Base-by-base conservation (phyloP, 768 basidiomycete genomes). In the Pholiota microspora region DNA sequence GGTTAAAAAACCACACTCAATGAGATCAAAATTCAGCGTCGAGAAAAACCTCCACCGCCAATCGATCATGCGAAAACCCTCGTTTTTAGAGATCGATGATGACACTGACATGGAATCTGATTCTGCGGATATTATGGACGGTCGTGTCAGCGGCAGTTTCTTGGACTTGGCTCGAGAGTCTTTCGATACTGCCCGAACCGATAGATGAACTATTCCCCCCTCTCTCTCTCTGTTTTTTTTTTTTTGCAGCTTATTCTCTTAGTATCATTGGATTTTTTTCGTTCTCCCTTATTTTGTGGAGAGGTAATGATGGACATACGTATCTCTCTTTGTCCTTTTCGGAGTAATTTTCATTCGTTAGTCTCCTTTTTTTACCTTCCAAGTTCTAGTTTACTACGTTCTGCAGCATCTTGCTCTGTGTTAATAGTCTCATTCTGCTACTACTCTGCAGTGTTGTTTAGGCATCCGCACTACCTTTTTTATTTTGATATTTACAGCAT, bases 81-180 rank as follows among this genome's bases (percentile, higher is more conserved):
- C 86, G 1, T 89, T 89, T 67, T 71, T 89, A 45, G 85, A 88
- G 31, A 86, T 89, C 54, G 84, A 80, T 53, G 79, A 79, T 44
- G 78, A 79, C 7, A 67, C 67, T 16, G 74, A 77, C 53, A 64
- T 66, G 34, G 70, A 73, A 42, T 63, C 65, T 18, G 67, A 71
- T 32, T 49, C 59, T 8, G 61, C 63, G 21, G 21, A 18, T n/a
- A 51, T 53, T 45, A 48, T 62, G 34, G 49, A 45, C 45, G 50
- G 51, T 47, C 53, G 48, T 56, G 51, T 57, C 21, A 57, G 53
- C 28, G 61, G 61, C n/a, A 83, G 81, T 63, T 83, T 83, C 59
- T 65, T 83, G 52, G 78, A 83, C 61, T 67, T 82, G 46, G 76
- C 76, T 16, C 62, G 80, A 29, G 80, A 77, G 51, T 80, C 79